Evolutionary conservation across 208 protist genomes (phyloP).

Genomic region (Acanthamoeba sp.): DNA sequence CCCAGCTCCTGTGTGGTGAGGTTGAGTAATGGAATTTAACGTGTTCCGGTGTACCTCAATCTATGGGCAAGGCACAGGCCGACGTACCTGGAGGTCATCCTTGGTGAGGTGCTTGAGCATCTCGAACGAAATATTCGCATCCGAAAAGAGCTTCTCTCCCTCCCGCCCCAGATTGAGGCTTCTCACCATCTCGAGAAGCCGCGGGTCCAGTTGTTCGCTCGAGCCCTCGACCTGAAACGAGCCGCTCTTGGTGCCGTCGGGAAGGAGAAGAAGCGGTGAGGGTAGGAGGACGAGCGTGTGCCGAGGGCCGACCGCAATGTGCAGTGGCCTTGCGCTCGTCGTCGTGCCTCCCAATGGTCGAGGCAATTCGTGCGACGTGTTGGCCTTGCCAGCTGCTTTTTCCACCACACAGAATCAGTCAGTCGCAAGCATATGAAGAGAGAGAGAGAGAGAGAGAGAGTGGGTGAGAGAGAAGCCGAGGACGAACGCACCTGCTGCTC

Average conservation of each 20-base stretch:
- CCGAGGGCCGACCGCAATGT: not conserved
- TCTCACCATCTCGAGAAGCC: not conserved
- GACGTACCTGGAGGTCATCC: slow-evolving; percentile 31
- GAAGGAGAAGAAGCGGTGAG: not conserved
- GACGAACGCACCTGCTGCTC: not conserved
- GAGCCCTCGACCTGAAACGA: not conserved
- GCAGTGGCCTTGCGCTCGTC: not conserved
- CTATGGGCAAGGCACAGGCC: too few relatives aligned
- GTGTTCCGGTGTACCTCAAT: too few relatives aligned
- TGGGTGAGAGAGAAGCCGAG: not conserved
- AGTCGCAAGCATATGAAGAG: too few relatives aligned
- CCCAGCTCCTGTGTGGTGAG: slow-evolving; percentile 32
- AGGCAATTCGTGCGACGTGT: not conserved
- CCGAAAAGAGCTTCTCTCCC: not conserved
- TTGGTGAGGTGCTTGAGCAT: slow-evolving; percentile 11
- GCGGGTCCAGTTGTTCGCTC: not conserved
- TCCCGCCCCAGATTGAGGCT: not conserved
- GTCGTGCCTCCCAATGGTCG: not conserved
- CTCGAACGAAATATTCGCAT: slow-evolving; percentile 43
- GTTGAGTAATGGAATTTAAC: too few relatives aligned
- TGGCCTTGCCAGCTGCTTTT: not conserved
- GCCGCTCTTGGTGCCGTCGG: not conserved
- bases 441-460: too few relatives aligned
- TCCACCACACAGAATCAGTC: not conserved
- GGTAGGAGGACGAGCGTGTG: not conserved